Evolutionary conservation across 1,284 basidiomycete species (phyloP), one percentile per base, ranked within the genome.

Genomic region (Tilletia indica): DNA sequence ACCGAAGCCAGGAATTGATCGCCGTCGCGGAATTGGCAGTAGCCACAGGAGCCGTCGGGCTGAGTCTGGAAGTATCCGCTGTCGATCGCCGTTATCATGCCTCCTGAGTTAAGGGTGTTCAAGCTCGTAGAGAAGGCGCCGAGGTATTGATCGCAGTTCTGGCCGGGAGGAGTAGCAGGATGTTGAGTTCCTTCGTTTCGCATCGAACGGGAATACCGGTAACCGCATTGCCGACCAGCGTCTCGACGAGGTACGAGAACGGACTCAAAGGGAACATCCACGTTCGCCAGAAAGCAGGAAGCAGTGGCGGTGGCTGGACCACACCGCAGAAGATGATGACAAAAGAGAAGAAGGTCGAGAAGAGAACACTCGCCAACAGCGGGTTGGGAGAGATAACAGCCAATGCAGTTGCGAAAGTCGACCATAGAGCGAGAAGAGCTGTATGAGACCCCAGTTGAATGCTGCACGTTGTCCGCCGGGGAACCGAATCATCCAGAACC

Each of bases 381-480:
- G 89, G 86, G 73, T 86, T 90, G 0, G 91, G 89, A 21, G 89
- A 84, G 87, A 90, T 89, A 4, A 90, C 86, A 0, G 91, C 90
- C 36, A 90, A 86, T 2, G 89, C 90, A 76, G 89, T 88, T 0
- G 86, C 89, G 72, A 90, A 86, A 0, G 88, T 88, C 88, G 73
- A 54, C 89, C 88, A 85, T 90, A 85, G 80, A 80, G 66, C 70
- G 78, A 76, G 76, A 79, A 80, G 39, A 82, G 71, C 76, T 77
- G 77, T 31, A 75, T 51, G 1, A 76, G 75, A 72, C 77, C 77
- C 21, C 79, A 76, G 39, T 73, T 72, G 11, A 71, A 79, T 4
- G 77, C 73, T 3, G 75, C 74, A 14, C 71, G 71, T n/a, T 67
- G 64, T 2, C 74, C 73, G 4, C 54, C 48, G 9, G 72, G 76